These are phyloP conservation scores for Lichenothelia convexa DNA, from an alignment of 495 filamentous ascomycete species.

Conservation along the genomic window DNA sequence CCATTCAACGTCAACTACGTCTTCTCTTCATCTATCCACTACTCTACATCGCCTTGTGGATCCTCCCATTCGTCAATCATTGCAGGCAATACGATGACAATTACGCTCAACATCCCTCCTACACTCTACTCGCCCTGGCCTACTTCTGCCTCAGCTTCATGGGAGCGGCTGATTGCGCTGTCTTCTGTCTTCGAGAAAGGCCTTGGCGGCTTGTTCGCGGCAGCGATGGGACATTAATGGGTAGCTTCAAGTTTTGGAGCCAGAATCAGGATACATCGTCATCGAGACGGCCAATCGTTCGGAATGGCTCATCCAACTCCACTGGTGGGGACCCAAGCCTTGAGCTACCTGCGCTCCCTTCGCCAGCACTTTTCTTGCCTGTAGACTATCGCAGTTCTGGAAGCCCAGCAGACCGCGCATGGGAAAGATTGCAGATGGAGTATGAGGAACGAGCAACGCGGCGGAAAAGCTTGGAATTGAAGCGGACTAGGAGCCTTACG, in stretches of 20 bases:
- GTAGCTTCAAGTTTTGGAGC: conserved; percentile 26
- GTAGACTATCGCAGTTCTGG: too few relatives aligned
- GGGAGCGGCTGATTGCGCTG: conserved; percentile 44
- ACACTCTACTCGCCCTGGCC: conserved; percentile 33
- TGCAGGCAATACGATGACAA: conserved; percentile 37
- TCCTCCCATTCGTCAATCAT: conserved; percentile 48
- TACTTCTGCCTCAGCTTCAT: conserved; percentile 39
- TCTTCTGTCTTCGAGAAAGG: conserved; percentile 47
- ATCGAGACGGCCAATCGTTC: too few relatives aligned
- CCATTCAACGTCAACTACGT: conserved; percentile 46
- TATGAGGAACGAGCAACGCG: too few relatives aligned
- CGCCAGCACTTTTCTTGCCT: too few relatives aligned
- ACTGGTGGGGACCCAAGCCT: neutral
- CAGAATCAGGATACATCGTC: too few relatives aligned
- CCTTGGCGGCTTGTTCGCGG: conserved; percentile 46
- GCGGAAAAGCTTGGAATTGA: too few relatives aligned
- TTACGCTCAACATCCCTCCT: conserved; percentile 30
- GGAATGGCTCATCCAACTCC: conserved; percentile 9
- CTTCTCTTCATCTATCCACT: conserved; percentile 55
- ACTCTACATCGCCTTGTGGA: conserved; percentile 53
- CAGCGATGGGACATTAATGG: conserved; percentile 23
- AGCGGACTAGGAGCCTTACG: too few relatives aligned
- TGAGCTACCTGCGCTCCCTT: too few relatives aligned
- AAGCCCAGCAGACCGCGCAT: too few relatives aligned
- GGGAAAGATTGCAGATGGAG: too few relatives aligned